phyloP scores from a whole-genome alignment of 129 eudicot genomes.

The Flaveria brownii region DNA sequence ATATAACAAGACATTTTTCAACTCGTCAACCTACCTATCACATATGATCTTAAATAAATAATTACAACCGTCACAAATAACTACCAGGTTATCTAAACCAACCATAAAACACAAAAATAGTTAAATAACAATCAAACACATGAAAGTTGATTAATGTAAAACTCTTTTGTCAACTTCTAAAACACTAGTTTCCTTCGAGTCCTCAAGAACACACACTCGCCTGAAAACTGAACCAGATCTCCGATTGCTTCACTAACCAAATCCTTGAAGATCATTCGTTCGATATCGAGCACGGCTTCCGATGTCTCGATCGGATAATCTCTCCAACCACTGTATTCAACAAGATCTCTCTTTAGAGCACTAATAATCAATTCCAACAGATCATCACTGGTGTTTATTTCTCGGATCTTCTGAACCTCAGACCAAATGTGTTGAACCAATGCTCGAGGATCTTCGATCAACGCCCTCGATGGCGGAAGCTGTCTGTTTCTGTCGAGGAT shows the following conservation, averaged over 20 bases:
- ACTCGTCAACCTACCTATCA: no score
- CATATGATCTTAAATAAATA: no score
- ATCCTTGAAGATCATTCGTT: conserved; percentile 81
- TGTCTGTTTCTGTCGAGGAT: conserved; percentile 49
- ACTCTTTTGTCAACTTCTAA: conserved; percentile 22
- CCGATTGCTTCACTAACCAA: conserved; percentile 59
- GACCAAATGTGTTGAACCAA: conserved; percentile 56
- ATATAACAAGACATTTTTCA: no score
- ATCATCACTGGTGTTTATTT: conserved; percentile 40
- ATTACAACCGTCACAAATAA: no score
- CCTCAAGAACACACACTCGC: conserved; percentile 35
- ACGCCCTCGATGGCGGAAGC: conserved; percentile 70
- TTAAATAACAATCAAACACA: neutral
- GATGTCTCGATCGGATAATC: conserved; percentile 64
- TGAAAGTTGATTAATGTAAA: neutral
- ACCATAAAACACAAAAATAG: neutral
- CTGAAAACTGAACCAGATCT: conserved; percentile 56
- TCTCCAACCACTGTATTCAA: conserved; percentile 57
- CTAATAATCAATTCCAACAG: conserved; percentile 52
- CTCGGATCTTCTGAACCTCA: conserved; percentile 61
- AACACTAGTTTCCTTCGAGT: conserved; percentile 77
- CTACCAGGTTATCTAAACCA: neutral
- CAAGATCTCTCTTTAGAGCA: conserved; percentile 63
- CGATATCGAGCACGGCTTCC: conserved; percentile 66
- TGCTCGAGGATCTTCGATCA: conserved; percentile 10